Evolutionary conservation across 2,329 filamentous ascomycete species (phyloP).

Genomic region (Paraphaeosphaeria sporulosa): DNA sequence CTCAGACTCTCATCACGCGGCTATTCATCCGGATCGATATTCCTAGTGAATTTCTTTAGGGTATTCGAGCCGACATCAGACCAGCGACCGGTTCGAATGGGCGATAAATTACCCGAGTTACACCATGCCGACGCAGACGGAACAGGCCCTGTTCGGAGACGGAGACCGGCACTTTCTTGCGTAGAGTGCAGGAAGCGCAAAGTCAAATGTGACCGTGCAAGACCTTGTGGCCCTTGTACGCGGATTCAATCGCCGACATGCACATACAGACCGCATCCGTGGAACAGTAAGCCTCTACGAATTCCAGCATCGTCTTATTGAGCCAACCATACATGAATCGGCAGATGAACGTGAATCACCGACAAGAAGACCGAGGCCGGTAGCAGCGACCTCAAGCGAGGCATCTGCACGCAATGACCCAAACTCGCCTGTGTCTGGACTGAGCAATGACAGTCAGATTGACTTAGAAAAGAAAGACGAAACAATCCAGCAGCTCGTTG

Average conservation of each 20-base stretch:
- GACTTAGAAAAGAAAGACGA: conserved; percentile 5
- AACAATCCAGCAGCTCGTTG: conserved; percentile 12
- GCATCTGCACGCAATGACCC: not conserved
- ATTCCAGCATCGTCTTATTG: not conserved
- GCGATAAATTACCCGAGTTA: conserved; percentile 10
- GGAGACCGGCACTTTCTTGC: conserved; percentile 39
- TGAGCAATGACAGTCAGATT: not conserved
- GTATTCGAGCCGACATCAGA: not conserved
- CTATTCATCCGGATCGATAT: not conserved
- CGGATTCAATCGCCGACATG: conserved; percentile 32
- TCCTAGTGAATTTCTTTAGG: not conserved
- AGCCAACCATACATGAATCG: not conserved
- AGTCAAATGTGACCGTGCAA: conserved; percentile 38
- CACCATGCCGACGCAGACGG: conserved; percentile 25
- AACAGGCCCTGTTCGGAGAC: conserved; percentile 29
- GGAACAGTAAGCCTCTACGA: not conserved
- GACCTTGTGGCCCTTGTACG: conserved; percentile 35
- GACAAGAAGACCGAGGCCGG: not conserved
- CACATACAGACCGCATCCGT: conserved; percentile 29
- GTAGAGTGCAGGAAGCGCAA: conserved; percentile 41
- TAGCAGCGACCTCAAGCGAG: not conserved
- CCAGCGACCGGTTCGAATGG: not conserved
- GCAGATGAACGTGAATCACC: not conserved
- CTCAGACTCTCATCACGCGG: not conserved
- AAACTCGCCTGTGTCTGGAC: not conserved